These are phyloP conservation scores for Musa troglodytarum DNA, from an alignment of 176 grass and related monocot species.

Conservation along the genomic window DNA sequence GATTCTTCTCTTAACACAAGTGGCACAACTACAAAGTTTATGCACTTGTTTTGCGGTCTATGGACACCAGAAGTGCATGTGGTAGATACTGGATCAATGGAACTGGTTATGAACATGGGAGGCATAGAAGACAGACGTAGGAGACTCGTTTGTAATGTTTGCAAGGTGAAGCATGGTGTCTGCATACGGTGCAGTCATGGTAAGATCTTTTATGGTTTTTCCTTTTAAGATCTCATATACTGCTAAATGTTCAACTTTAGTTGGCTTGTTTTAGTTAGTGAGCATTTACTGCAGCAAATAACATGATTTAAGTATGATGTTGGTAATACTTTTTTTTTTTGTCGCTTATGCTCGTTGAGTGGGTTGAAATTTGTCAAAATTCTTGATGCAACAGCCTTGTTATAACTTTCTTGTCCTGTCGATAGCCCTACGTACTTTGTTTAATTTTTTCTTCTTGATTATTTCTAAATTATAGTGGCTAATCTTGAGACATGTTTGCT, in stretches of 20 bases:
- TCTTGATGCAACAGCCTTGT: neutral
- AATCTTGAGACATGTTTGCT: neutral
- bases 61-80: constrained; percentile 82
- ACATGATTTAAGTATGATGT: too few species aligned
- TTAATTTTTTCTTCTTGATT: too few species aligned
- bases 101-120: constrained; percentile 49
- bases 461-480: too few species aligned
- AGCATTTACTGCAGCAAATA: too few species aligned
- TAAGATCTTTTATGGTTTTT: constrained; percentile 24
- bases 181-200: constrained; percentile 97
- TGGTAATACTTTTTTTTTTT: neutral
- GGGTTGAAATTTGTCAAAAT: neutral
- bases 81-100: constrained; percentile 55
- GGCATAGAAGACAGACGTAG: constrained; percentile 46
- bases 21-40: constrained; percentile 29
- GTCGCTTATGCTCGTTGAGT: neutral
- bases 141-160: constrained; percentile 75
- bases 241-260: too few species aligned
- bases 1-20: constrained; percentile 19
- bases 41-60: constrained; percentile 84
- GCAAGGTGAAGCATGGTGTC: constrained; percentile 92
- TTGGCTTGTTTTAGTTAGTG: too few species aligned
- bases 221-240: too few species aligned
- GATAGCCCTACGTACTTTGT: too few species aligned
- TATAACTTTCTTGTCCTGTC: too few species aligned